These are phyloP conservation scores for Trichoderma sp. DNA, from an alignment of 2,329 filamentous ascomycete genomes.

Conservation along the genomic window DNA sequence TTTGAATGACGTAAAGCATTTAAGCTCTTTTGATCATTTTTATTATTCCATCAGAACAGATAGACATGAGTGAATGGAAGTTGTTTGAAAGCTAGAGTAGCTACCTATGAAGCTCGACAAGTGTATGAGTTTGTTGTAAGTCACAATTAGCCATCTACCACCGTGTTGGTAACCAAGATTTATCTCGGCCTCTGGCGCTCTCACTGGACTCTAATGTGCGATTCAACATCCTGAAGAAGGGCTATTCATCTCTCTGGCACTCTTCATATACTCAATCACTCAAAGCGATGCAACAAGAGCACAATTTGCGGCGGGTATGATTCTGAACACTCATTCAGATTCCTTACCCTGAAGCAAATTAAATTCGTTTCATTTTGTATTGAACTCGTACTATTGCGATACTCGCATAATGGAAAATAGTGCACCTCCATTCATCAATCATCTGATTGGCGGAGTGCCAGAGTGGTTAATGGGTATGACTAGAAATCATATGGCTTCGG, in stretches of 20 bases:
- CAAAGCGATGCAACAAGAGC: background rate
- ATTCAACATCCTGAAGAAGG: background rate
- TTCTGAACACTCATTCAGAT: background rate
- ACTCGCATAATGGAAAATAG: background rate
- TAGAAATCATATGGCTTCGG: constrained; percentile 19
- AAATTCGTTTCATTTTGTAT: background rate
- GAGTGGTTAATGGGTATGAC: constrained; percentile 15
- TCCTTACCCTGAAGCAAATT: background rate
- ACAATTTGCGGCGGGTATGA: background rate
- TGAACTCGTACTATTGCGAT: background rate
- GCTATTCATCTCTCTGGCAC: background rate
- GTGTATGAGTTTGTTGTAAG: background rate
- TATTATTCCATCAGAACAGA: background rate
- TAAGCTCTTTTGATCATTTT: background rate
- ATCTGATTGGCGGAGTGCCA: background rate
- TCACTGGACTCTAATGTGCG: background rate
- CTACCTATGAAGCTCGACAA: background rate
- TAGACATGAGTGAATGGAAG: background rate
- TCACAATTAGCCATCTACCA: background rate
- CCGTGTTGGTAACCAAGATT: background rate
- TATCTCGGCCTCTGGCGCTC: background rate
- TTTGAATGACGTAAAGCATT: background rate
- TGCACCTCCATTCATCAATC: background rate
- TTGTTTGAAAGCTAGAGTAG: background rate
- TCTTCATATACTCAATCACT: background rate